A percentile compares a stretch with the other conserved stretches of the same genome.
These are phyloP conservation scores for Phytomonas francai DNA, from an alignment of 208 protist species.

Conservation along the genomic window DNA sequence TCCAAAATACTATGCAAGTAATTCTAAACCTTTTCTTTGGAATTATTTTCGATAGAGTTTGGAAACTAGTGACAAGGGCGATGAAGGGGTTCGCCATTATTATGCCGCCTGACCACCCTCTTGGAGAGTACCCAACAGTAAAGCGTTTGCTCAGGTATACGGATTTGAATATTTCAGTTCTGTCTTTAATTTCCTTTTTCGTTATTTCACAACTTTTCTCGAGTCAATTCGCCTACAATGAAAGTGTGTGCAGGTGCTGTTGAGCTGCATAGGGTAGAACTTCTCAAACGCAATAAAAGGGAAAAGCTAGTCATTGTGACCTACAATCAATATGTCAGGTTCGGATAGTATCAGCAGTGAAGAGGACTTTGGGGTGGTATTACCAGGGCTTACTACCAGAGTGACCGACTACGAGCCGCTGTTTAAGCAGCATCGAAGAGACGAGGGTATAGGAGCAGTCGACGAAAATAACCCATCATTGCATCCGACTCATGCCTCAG, in stretches of 20 bases:
- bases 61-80: neutral
- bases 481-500: neutral
- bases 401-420: neutral
- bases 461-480: neutral
- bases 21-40: neutral
- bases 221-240: neutral
- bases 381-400: neutral
- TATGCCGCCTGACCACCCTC: neutral
- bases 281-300: neutral
- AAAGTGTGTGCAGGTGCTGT: neutral
- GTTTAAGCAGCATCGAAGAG: constrained; percentile 5
- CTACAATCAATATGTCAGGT: neutral
- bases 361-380: neutral
- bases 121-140: neutral
- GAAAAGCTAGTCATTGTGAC: neutral
- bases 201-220: neutral
- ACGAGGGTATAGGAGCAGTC: neutral
- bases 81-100: neutral
- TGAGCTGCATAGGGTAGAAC: neutral
- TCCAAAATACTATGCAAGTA: neutral
- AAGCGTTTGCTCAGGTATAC: neutral
- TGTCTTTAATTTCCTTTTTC: neutral
- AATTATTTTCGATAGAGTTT: neutral
- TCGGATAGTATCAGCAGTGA: neutral
- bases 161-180: neutral